Conservation (phyloP, 2,329 filamentous ascomycete species). For the Beauveria australis region DNA sequence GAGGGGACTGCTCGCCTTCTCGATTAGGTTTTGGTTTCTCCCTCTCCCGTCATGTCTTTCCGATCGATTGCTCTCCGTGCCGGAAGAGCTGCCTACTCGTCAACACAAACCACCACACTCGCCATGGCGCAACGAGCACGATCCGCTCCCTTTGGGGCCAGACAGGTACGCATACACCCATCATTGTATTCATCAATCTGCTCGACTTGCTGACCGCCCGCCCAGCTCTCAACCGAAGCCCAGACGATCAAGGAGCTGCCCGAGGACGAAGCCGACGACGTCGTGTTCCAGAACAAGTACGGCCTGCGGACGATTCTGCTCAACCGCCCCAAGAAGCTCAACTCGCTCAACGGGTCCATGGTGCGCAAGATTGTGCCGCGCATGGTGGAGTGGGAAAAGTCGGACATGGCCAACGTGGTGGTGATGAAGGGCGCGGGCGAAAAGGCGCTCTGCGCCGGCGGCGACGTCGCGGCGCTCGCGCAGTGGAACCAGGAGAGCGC, state of each 20-base stretch:
- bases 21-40: constrained; percentile 7
- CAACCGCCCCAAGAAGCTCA: constrained; percentile 86
- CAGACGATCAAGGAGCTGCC: constrained; percentile 45
- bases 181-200: background rate
- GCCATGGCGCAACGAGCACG: constrained; percentile 78
- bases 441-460: constrained; percentile 85
- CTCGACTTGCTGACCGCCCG: background rate
- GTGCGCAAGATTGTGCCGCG: constrained; percentile 86
- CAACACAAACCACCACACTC: constrained; percentile 33
- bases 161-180: constrained; percentile 17
- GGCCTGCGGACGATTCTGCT: constrained; percentile 88
- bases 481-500: constrained; percentile 58
- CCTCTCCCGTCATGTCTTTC: constrained; percentile 43
- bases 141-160: constrained; percentile 46
- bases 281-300: constrained; percentile 82
- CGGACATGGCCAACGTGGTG: constrained; percentile 84
- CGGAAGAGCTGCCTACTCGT: constrained; percentile 40
- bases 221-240: constrained; percentile 28
- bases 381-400: constrained; percentile 89
- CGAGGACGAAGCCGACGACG: constrained; percentile 76
- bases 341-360: constrained; percentile 92
- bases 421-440: constrained; percentile 85
- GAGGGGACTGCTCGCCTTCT: background rate
- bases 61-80: constrained; percentile 45
- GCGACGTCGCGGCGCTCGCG: constrained; percentile 78